Base-by-base conservation (phyloP, 106 monocot genomes). In the Acorus gramineus region DNA sequence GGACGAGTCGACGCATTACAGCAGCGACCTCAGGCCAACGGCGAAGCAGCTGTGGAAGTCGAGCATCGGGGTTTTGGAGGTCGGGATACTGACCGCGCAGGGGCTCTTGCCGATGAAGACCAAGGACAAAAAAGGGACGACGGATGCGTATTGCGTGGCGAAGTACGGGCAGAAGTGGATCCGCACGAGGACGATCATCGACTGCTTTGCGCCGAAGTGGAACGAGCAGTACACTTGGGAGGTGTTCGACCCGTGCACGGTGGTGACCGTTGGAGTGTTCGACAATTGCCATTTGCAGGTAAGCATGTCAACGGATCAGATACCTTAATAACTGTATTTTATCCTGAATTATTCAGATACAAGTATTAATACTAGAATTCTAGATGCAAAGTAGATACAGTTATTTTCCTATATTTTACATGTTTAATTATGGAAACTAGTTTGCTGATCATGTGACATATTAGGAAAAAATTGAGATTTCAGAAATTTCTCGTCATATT, bases 211-310 rank as follows among this genome's bases (percentile, higher is more conserved):
- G 28, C 28, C 28, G 28, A 28, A 28, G 28, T 28, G 28, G 28
- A 28, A 11, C 42, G 66, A 66, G 55, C 71, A 72, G 53, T 72
- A 72, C 14, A 72, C 71, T 12, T 72, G 71, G 71, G 71, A 72
- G 49, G 71, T 72, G 8, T 72, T 47, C 43, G 71, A 64, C n/a
- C 71, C 71, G 7, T 72, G 73, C 56, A 72, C 71, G 10, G 71
- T 72, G 10, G 28, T 72, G 42, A 72, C 71, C 1, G 10, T 63
- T 3, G 71, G 71, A 1, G 71, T 72, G 14, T 72, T 72, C 62
- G 63, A 72, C 46, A 72, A 72, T 51, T 54, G 63, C 14, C 71
- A 72, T 2, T 53, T 72, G 11, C 52, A 28, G 28, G 28, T 28
- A 28, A 28, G 28, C 1, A 0, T 28, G 28, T 28, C 28, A 28